Conservation (phyloP, 1,284 basidiomycete species). For the Peniophora sp. region DNA sequence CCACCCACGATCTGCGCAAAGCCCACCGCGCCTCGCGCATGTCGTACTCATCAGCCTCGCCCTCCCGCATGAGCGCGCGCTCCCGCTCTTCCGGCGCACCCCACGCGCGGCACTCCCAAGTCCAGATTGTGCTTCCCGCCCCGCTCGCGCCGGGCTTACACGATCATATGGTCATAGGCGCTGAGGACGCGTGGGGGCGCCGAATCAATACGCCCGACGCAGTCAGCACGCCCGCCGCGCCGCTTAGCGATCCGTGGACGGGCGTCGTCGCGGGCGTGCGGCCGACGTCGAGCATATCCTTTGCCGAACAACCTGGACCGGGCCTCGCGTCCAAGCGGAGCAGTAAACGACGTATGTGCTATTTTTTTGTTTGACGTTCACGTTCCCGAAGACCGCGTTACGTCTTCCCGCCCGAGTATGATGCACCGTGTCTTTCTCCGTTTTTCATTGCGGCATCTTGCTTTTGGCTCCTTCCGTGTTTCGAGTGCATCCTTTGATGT, state of each 20-base stretch:
- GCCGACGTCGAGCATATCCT: background rate
- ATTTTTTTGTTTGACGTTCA: too few relatives aligned
- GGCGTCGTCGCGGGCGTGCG: slow-evolving; percentile 1
- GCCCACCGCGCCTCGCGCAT: slow-evolving; percentile 9
- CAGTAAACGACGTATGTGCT: too few relatives aligned
- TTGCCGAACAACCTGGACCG: too few relatives aligned
- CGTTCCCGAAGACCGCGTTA: too few relatives aligned
- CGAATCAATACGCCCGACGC: background rate
- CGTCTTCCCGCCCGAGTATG: too few relatives aligned
- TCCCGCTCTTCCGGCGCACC: slow-evolving; percentile 37
- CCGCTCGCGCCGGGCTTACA: slow-evolving; percentile 37
- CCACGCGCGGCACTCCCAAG: slow-evolving; percentile 42
- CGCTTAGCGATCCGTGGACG: slow-evolving; percentile 14
- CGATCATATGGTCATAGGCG: slow-evolving; percentile 9
- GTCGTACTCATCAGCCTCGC: slow-evolving; percentile 13
- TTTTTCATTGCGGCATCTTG: too few relatives aligned
- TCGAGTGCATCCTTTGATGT: too few relatives aligned
- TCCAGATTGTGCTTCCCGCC: slow-evolving; percentile 53
- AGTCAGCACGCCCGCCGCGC: background rate
- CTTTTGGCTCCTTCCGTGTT: too few relatives aligned
- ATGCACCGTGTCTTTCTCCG: too few relatives aligned
- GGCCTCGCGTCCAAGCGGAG: too few relatives aligned
- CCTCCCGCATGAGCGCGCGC: slow-evolving; percentile 18
- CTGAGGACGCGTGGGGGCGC: background rate
- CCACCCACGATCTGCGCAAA: background rate